Evolutionary conservation across 129 eudicot species (phyloP).

Genomic region (Tagetes patula): DNA sequence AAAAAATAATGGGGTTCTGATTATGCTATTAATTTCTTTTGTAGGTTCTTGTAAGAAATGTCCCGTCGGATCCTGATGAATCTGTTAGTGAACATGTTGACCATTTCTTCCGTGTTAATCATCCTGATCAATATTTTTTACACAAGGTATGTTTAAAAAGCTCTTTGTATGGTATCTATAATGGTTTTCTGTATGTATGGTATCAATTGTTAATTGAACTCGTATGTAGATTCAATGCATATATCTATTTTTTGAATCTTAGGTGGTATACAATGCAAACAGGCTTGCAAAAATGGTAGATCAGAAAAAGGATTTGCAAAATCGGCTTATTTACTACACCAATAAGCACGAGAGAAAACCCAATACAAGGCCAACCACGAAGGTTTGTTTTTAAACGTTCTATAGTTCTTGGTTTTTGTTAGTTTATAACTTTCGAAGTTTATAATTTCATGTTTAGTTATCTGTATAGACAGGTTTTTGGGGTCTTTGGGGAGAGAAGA

Average conservation of each 20-base stretch:
- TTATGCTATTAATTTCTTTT: slow-evolving; percentile 18
- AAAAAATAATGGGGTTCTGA: background rate
- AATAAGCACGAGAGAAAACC: slow-evolving; percentile 75
- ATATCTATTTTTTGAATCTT: slow-evolving; percentile 21
- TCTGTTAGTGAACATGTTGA: slow-evolving; percentile 84
- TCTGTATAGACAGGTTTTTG: slow-evolving; percentile 93
- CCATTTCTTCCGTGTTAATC: slow-evolving; percentile 93
- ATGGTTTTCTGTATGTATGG: no score
- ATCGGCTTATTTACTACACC: slow-evolving; percentile 78
- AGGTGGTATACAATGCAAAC: slow-evolving; percentile 92
- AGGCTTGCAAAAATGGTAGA: slow-evolving; percentile 77
- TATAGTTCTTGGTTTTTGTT: slow-evolving; percentile 4
- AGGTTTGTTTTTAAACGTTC: slow-evolving; percentile 51
- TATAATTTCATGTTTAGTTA: slow-evolving; percentile 31
- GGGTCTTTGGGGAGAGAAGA: slow-evolving; percentile 84
- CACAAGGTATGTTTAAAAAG: slow-evolving; percentile 58
- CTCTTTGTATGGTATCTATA: background rate
- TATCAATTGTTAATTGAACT: background rate
- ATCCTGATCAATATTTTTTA: slow-evolving; percentile 77
- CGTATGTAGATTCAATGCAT: background rate
- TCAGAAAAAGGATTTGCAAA: slow-evolving; percentile 55
- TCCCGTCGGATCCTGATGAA: slow-evolving; percentile 91
- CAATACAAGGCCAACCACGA: slow-evolving; percentile 55
- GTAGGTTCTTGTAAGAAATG: slow-evolving; percentile 94
- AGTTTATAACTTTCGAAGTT: background rate